Evolutionary conservation across 2,329 filamentous ascomycete species (phyloP), one percentile per base, ranked within the genome.

Genomic region (Penicillium digitatum): DNA sequence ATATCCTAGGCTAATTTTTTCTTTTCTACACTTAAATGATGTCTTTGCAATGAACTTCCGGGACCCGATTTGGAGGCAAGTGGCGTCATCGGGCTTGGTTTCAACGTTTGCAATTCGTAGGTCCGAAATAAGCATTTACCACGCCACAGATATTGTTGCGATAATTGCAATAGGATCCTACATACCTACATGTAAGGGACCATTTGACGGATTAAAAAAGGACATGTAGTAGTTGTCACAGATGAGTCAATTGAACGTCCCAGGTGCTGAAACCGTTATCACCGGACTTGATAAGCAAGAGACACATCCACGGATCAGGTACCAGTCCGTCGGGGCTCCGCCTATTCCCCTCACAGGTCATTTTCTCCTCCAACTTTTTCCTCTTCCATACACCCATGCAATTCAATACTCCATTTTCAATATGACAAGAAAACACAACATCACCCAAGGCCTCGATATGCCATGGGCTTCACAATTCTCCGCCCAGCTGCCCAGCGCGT

Each of bases 341-440:
- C 55, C 50, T 56, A 62, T 56, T 50, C 59, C 57, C 60, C 61
- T 61, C 60, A 61, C 59, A 55, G 58, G 26, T 51, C 38, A 45
- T 38, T 37, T 32, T 44, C 38, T 38, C 43, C 55, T 60, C 55
- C 51, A 54, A 60, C 48, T 54, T 49, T 44, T 42, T 31, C 29
- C 29, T 53, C 34, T 22, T 32, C 20, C 31, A 43, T 27, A 47
- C 50, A 9, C 32, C 48, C 27, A 37, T 10, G 46, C 26, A 52
- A 29, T 29, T 10, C 20, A 38, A 46, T 10, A 26, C 46, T 37
- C 40, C 16, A 20, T 20, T 31, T 46, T 48, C 43, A 63, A 35
- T 32, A 74, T 74, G 71, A 69, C 71, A 18, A 70, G 67, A 55
- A 69, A 68, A 57, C 63, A 57, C 44, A 43, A 63, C 27, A 53